These are phyloP conservation scores for Chrysopogon serrulatus DNA, from an alignment of 176 grass and related monocot genomes.

Conservation along the genomic window DNA sequence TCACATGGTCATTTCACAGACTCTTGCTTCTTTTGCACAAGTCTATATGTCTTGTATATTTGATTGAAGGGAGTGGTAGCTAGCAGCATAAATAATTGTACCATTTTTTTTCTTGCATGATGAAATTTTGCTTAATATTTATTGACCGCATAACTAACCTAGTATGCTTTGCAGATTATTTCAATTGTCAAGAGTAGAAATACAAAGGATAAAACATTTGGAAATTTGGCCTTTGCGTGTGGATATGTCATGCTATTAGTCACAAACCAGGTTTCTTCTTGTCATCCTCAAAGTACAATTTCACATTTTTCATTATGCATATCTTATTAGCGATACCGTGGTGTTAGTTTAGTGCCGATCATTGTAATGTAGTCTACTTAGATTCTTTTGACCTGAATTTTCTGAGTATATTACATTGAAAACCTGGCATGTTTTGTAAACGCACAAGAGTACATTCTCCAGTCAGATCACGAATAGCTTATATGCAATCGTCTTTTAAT, in stretches of 20 bases:
- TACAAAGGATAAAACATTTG: slow-evolving; percentile 47
- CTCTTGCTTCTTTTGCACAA: neutral
- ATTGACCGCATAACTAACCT: neutral
- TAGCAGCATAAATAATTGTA: neutral
- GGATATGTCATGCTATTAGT: slow-evolving; percentile 55
- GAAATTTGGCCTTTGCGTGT: slow-evolving; percentile 45
- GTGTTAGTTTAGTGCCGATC: neutral
- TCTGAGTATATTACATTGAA: neutral
- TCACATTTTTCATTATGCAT: neutral
- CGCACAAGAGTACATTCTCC: neutral
- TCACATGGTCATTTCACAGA: neutral
- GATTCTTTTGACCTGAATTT: neutral
- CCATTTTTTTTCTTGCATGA: neutral
- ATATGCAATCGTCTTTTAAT: neutral
- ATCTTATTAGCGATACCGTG: neutral
- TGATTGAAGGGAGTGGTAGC: neutral
- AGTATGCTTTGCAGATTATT: slow-evolving; percentile 40
- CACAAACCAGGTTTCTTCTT: slow-evolving; percentile 30
- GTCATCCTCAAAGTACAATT: neutral
- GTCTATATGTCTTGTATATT: neutral
- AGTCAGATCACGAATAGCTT: neutral
- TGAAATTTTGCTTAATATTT: slow-evolving; percentile 11
- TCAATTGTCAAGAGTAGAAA: slow-evolving; percentile 50
- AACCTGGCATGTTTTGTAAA: neutral
- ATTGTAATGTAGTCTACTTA: neutral